phyloP scores from a whole-genome alignment of 1,284 basidiomycete genomes.

The Clitocybe nebularis region DNA sequence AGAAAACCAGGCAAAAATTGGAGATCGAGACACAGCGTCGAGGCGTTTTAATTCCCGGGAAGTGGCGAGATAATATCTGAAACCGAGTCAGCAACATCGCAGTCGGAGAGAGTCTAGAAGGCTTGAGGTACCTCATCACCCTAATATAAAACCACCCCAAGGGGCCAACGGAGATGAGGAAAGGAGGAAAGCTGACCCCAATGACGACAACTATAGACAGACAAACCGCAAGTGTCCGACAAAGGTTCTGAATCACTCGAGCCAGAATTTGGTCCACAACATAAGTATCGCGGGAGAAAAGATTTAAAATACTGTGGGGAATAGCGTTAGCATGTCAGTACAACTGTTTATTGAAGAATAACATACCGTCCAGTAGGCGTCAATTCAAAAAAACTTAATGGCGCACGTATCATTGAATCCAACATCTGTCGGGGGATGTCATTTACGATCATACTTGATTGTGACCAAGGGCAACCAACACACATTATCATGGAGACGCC shows the following conservation, averaged over 20 bases:
- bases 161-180: conserved; percentile 75
- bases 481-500: conserved; percentile 73
- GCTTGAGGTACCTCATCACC: conserved; percentile 66
- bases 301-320: conserved; percentile 64
- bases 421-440: conserved; percentile 53
- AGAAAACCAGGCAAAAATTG: conserved; percentile 78
- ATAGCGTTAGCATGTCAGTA: conserved; percentile 1
- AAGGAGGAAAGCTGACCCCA: conserved; percentile 76
- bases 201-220: conserved; percentile 80
- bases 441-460: conserved; percentile 3
- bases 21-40: conserved; percentile 63
- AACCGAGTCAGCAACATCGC: conserved; percentile 2
- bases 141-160: conserved; percentile 71
- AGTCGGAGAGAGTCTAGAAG: conserved; percentile 1
- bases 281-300: conserved; percentile 92
- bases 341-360: conserved; percentile 2
- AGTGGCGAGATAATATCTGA: conserved; percentile 58
- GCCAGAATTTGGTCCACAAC: conserved; percentile 85
- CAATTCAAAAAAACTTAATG: conserved; percentile 84
- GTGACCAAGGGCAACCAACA: conserved; percentile 24
- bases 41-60: conserved; percentile 72
- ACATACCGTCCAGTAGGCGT: conserved; percentile 75
- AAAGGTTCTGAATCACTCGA: conserved; percentile 67
- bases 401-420: conserved; percentile 74
- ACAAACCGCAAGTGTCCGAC: conserved; percentile 58